phyloP scores from a whole-genome alignment of 176 grass and related monocot genomes.

The Musa troglodytarum region DNA sequence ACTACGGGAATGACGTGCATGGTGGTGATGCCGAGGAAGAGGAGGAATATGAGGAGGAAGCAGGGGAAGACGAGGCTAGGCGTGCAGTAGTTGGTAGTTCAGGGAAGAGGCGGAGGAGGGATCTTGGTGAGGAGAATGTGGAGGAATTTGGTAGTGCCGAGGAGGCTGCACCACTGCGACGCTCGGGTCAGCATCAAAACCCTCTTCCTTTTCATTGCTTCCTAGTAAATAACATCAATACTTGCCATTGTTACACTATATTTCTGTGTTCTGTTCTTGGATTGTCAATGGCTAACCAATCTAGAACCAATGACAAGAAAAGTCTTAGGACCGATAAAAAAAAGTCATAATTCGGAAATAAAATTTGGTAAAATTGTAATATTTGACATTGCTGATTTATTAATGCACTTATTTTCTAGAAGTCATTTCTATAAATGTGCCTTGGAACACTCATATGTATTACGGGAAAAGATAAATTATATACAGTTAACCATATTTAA shows the following conservation, averaged over 20 bases:
- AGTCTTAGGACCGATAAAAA: not conserved
- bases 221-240: not conserved
- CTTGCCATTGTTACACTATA: not conserved
- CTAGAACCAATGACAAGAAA: not conserved
- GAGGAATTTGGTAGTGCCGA: not conserved
- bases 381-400: not conserved
- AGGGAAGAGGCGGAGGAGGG: not conserved
- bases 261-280: not conserved
- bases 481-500: too few relatives aligned
- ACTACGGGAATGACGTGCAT: slow-evolving; percentile 26
- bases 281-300: not conserved
- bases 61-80: not conserved
- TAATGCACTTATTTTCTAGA: not conserved
- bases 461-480: too few relatives aligned
- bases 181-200: not conserved
- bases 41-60: slow-evolving; percentile 10
- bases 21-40: slow-evolving; percentile 36
- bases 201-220: too few relatives aligned
- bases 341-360: not conserved
- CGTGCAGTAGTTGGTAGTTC: not conserved
- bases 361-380: not conserved
- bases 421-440: too few relatives aligned
- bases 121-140: not conserved
- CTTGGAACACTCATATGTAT: too few relatives aligned
- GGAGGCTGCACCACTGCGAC: not conserved